Conservation (phyloP, 78 protist species). For the Emiliania huxleyi region DNA sequence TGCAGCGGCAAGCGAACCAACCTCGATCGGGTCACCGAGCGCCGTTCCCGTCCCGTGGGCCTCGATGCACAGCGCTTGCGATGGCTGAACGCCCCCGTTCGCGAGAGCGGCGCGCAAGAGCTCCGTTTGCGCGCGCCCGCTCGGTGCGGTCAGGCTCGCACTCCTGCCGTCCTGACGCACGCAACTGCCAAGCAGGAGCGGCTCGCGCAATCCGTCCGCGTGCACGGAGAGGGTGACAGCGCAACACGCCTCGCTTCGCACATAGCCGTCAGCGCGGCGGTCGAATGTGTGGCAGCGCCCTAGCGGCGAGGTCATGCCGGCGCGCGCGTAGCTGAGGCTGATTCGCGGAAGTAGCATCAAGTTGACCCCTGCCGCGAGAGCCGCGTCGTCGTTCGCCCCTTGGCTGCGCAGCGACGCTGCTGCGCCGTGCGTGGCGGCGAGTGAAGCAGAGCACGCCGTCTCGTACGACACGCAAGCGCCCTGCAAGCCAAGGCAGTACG, state of each 20-base stretch:
- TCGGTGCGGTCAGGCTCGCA: not conserved
- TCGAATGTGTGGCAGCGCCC: conserved; percentile 75
- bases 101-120: not conserved
- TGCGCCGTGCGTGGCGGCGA: conserved; percentile 72
- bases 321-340: not conserved
- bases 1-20: no score
- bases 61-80: no score
- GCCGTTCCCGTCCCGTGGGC: not conserved
- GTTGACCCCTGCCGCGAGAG: not conserved
- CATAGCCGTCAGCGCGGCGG: conserved; percentile 80
- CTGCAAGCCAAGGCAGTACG: conserved; percentile 64
- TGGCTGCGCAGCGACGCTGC: conserved; percentile 37
- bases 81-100: not conserved
- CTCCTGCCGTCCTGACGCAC: not conserved
- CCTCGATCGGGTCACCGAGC: not conserved
- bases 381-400: not conserved
- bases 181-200: not conserved
- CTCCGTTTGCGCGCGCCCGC: not conserved
- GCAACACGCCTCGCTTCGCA: conserved; percentile 61
- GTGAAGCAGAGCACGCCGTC: conserved; percentile 86
- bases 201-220: not conserved
- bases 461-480: conserved; percentile 82
- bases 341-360: not conserved
- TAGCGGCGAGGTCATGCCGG: conserved; percentile 47
- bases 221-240: not conserved